phyloP scores from a whole-genome alignment of 2,329 filamentous ascomycete species.

The Tetracladium maxilliforme region DNA sequence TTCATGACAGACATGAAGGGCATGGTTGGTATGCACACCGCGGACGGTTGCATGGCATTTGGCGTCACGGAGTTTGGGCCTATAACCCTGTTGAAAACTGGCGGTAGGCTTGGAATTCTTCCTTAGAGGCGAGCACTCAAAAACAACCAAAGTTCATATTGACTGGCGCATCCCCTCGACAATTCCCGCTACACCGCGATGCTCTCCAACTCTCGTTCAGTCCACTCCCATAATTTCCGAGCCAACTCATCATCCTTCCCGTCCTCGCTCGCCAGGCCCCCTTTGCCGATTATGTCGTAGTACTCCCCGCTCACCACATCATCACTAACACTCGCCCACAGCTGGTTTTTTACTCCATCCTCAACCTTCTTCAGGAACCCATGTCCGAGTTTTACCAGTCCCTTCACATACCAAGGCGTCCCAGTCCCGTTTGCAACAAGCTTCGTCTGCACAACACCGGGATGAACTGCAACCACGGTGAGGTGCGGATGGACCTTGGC shows the following conservation, averaged over 20 bases:
- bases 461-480: constrained; percentile 18
- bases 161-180: too few species aligned
- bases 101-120: too few species aligned
- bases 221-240: constrained; percentile 19
- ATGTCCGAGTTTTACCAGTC: too few species aligned
- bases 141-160: too few species aligned
- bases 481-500: constrained; percentile 18
- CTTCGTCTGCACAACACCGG: constrained; percentile 20
- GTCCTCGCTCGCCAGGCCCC: too few species aligned
- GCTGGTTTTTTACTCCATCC: constrained; percentile 21
- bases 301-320: constrained; percentile 16
- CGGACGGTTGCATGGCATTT: too few species aligned
- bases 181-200: too few species aligned
- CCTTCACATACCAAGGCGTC: not conserved
- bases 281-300: too few species aligned
- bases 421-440: constrained; percentile 5
- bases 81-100: too few species aligned
- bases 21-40: too few species aligned
- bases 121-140: too few species aligned
- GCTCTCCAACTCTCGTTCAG: constrained; percentile 15
- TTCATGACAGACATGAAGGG: not conserved
- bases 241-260: constrained; percentile 14
- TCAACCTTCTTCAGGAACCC: constrained; percentile 3
- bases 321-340: constrained; percentile 23
- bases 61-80: too few species aligned